Base-by-base conservation (phyloP, 2,329 filamentous ascomycete species). In the Aspergillus sp. region DNA sequence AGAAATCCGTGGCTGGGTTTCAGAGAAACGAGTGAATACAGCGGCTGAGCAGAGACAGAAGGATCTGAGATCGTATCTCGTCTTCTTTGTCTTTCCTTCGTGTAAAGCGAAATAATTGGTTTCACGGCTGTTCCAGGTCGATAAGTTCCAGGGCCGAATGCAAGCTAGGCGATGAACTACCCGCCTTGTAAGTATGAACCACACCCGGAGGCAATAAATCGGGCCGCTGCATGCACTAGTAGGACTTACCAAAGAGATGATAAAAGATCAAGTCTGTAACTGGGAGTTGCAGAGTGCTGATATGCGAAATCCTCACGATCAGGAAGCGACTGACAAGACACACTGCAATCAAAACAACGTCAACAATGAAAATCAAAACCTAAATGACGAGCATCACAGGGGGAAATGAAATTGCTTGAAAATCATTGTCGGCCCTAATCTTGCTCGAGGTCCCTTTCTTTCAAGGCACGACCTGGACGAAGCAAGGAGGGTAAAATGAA, bases 131-230 rank as follows among this genome's bases (percentile, higher is more conserved):
- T 41, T 31, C 31, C 46, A 51, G 47, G 41, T 55, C 31, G 51
- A 58, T 41, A 3, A 47, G 68, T 61, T 65, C 66, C 65, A 70
- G 67, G 66, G 70, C 62, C 67, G 67, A 65, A 64, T 62, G 62
- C 58, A 46, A 62, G 62, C 61, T 62, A 61, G 61, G 62, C 61
- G 60, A 71, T 68, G 69, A 76, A 76, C 74, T 77, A 70, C 62
- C 63, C 66, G 65, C 66, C 64, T 67, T 61, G 74, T 76, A 65
- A 76, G 73, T 66, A 71, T 61, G 65, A 73, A 71, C 64, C 66
- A 62, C 62, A 53, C 48, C 57, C 39, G 64, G 57, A 44, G 37
- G 50, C 59, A 56, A 52, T 60, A 53, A 40, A 55, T 54, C 63
- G 70, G 71, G 63, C 65, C 62, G 56, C 51, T 71, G 70, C 71